Conservation (phyloP, 768 basidiomycete species). For the Rhodotorula kratochvilovae region DNA sequence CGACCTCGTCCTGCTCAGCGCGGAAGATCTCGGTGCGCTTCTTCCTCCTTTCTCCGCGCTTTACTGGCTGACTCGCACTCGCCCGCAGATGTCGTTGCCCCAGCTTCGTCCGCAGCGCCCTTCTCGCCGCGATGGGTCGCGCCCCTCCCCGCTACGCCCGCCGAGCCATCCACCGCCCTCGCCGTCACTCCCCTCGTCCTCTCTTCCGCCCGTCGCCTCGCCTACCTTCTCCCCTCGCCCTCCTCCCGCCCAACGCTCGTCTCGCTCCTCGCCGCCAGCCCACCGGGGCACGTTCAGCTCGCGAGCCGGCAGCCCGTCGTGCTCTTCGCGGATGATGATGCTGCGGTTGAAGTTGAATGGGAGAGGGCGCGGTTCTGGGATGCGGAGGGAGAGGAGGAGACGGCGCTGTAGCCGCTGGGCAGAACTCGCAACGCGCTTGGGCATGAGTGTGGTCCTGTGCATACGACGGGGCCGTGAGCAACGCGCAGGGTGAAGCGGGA, state of each 20-base stretch:
- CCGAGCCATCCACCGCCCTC: conserved; percentile 52
- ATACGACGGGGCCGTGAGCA: too few relatives aligned
- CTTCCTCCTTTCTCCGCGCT: rapidly evolving
- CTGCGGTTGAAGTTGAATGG: not conserved
- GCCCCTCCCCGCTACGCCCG: not conserved
- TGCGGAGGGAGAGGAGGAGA: not conserved
- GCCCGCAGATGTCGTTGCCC: conserved; percentile 60
- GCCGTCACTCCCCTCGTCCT: conserved; percentile 68
- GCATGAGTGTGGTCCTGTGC: too few relatives aligned
- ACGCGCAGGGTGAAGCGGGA: too few relatives aligned
- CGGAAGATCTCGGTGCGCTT: conserved; percentile 61
- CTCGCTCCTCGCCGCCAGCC: conserved; percentile 54
- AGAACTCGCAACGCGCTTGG: too few relatives aligned
- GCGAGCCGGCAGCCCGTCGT: conserved; percentile 11
- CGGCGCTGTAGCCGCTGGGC: too few relatives aligned
- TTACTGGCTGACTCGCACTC: not conserved
- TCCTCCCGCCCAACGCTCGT: conserved; percentile 64
- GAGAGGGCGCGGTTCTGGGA: conserved; percentile 24
- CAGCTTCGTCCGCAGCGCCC: conserved; percentile 79
- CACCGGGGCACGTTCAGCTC: not conserved
- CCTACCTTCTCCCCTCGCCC: not conserved
- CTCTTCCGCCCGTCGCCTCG: conserved; percentile 66
- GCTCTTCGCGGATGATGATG: conserved; percentile 12
- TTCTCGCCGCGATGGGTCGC: conserved; percentile 49
- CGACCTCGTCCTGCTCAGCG: conserved; percentile 89